phyloP scores from a whole-genome alignment of 2,329 filamentous ascomycete genomes.

The Thyridium curvatum region DNA sequence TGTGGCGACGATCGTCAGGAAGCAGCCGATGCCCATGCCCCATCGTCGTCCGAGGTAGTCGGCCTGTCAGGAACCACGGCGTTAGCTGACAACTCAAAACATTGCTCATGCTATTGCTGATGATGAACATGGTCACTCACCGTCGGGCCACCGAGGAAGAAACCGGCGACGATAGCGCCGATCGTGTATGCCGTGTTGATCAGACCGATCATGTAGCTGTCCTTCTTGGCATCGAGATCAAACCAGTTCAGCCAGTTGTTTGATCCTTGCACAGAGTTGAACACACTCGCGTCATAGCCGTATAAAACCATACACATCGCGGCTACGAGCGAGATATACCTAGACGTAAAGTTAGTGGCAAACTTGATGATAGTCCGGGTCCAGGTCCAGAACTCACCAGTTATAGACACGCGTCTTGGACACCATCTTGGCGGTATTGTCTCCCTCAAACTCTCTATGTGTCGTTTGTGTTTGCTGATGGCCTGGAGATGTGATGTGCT shows the following conservation, averaged over 20 bases:
- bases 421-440: conserved; percentile 14
- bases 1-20: conserved; percentile 60
- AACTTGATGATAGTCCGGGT: background rate
- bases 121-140: too few relatives aligned
- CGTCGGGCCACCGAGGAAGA: conserved; percentile 60
- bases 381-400: conserved; percentile 8
- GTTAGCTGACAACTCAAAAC: too few relatives aligned
- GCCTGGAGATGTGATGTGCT: too few relatives aligned
- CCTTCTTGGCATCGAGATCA: conserved; percentile 35
- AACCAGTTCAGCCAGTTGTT: conserved; percentile 62
- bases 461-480: too few relatives aligned
- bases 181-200: conserved; percentile 67
- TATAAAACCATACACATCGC: conserved; percentile 71
- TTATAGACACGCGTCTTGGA: conserved; percentile 17
- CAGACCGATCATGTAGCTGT: conserved; percentile 37
- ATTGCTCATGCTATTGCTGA: too few relatives aligned
- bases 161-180: conserved; percentile 63
- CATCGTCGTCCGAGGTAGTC: conserved; percentile 56
- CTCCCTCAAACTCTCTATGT: background rate
- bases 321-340: conserved; percentile 64
- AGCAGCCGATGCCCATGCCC: conserved; percentile 59
- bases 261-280: conserved; percentile 65
- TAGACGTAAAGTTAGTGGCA: conserved; percentile 12
- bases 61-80: conserved; percentile 25
- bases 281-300: conserved; percentile 69